phyloP scores from a whole-genome alignment of 1,139 yeast genomes.

The Williopsis jadinii region DNA sequence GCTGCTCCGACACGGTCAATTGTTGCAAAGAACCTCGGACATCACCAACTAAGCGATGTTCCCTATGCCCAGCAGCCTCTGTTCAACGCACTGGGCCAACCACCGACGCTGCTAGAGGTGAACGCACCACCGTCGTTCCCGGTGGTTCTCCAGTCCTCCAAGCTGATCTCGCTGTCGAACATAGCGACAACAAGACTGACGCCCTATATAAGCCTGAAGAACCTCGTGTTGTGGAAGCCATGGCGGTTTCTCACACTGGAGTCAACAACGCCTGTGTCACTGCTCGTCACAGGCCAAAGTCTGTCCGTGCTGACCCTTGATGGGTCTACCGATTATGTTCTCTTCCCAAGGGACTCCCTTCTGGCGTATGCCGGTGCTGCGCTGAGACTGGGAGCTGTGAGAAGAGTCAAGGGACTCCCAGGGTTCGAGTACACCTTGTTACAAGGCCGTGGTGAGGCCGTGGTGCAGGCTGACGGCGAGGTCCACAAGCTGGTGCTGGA shows the following conservation, averaged over 20 bases:
- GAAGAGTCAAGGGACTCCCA: conserved; percentile 29
- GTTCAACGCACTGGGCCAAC: conserved; percentile 16
- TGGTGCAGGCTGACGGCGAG: conserved; percentile 52
- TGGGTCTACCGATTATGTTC: conserved; percentile 58
- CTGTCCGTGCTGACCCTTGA: conserved; percentile 36
- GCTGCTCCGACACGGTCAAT: conserved; percentile 12
- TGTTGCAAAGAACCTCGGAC: neutral
- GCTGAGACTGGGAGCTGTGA: conserved; percentile 34
- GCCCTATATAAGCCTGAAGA: neutral
- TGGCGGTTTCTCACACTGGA: conserved; percentile 39
- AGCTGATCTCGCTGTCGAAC: conserved; percentile 38
- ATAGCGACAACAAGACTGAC: conserved; percentile 1
- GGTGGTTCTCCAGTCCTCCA: conserved; percentile 37
- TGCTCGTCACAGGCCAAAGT: conserved; percentile 10
- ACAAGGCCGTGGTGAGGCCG: conserved; percentile 54
- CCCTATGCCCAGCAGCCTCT: conserved; percentile 5
- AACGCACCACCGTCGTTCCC: conserved; percentile 55
- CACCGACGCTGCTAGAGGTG: conserved; percentile 23
- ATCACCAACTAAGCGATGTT: conserved; percentile 2
- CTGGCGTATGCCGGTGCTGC: conserved; percentile 49
- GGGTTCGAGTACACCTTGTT: conserved; percentile 38
- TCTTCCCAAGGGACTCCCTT: conserved; percentile 39
- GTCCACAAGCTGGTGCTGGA: conserved; percentile 41
- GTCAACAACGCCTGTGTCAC: conserved; percentile 36
- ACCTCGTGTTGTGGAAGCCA: conserved; percentile 33